Conservation (phyloP, 2,329 filamentous ascomycete species). For the Pleoardoris graminearum region DNA sequence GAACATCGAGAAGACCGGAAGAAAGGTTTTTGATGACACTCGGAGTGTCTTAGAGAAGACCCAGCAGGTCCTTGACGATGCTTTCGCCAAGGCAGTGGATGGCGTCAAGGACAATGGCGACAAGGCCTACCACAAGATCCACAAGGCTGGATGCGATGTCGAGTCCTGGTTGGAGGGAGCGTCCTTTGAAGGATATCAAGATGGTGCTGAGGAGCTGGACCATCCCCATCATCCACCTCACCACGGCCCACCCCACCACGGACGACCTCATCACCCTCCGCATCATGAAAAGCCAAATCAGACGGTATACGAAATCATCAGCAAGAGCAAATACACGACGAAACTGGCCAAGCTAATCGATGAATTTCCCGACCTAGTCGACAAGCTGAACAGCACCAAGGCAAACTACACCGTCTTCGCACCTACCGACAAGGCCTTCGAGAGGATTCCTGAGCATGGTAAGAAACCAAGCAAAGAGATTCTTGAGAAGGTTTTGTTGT, state of each 20-base stretch:
- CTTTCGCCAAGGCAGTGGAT: conserved; percentile 47
- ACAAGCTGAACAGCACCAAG: conserved; percentile 72
- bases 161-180: conserved; percentile 52
- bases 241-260: conserved; percentile 39
- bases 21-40: conserved; percentile 22
- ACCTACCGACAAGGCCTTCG: conserved; percentile 76
- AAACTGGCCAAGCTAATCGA: conserved; percentile 77
- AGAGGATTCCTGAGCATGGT: conserved; percentile 60
- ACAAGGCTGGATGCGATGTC: conserved; percentile 51
- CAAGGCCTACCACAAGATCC: conserved; percentile 46
- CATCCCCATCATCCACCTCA: conserved; percentile 38
- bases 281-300: conserved; percentile 59
- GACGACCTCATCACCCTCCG: conserved; percentile 43
- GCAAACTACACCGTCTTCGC: conserved; percentile 81
- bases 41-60: conserved; percentile 34
- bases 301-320: conserved; percentile 80
- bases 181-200: conserved; percentile 39
- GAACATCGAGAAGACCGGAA: conserved; percentile 32
- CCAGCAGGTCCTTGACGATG: conserved; percentile 50
- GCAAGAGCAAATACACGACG: conserved; percentile 73
- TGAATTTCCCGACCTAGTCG: conserved; percentile 70
- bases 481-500: conserved; percentile 69
- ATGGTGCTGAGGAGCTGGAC: conserved; percentile 39
- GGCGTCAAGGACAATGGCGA: conserved; percentile 33
- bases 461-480: conserved; percentile 70